Conservation (phyloP, 2,329 filamentous ascomycete genomes). For the Monilinia polystroma region DNA sequence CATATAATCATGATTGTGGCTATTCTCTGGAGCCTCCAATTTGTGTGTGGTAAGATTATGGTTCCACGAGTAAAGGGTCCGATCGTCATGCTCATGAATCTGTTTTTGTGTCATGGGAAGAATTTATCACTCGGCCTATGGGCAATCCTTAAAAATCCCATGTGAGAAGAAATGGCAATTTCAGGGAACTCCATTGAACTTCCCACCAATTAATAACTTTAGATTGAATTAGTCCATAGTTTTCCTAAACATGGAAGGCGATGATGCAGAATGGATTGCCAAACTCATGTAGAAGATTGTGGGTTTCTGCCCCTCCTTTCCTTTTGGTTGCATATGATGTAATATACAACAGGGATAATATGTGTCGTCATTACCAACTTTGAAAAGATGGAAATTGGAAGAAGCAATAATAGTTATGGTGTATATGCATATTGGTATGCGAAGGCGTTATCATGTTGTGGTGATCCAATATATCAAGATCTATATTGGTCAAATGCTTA, state of each 20-base stretch:
- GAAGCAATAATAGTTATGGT: neutral
- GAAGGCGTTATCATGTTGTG: neutral
- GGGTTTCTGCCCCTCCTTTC: neutral
- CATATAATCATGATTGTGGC: conserved; percentile 11
- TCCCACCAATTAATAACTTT: too few relatives aligned
- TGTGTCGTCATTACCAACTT: conserved; percentile 11
- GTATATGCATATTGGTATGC: neutral
- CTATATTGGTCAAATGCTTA: neutral
- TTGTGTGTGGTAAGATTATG: neutral
- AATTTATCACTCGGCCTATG: conserved; percentile 1
- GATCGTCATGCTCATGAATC: neutral
- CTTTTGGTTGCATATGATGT: conserved; percentile 2
- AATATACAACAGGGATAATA: conserved; percentile 1
- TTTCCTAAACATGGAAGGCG: too few relatives aligned
- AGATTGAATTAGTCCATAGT: too few relatives aligned
- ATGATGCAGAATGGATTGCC: too few relatives aligned
- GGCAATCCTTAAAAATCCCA: conserved; percentile 8
- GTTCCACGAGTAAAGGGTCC: neutral
- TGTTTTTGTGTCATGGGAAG: too few relatives aligned
- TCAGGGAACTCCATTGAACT: too few relatives aligned
- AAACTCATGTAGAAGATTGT: neutral
- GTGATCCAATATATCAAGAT: neutral
- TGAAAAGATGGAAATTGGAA: neutral
- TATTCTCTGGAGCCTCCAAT: conserved; percentile 6
- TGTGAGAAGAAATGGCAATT: neutral